These are phyloP conservation scores for Cutaneotrichosporon dermatis DNA, from an alignment of 1,284 basidiomycete genomes.

Conservation along the genomic window DNA sequence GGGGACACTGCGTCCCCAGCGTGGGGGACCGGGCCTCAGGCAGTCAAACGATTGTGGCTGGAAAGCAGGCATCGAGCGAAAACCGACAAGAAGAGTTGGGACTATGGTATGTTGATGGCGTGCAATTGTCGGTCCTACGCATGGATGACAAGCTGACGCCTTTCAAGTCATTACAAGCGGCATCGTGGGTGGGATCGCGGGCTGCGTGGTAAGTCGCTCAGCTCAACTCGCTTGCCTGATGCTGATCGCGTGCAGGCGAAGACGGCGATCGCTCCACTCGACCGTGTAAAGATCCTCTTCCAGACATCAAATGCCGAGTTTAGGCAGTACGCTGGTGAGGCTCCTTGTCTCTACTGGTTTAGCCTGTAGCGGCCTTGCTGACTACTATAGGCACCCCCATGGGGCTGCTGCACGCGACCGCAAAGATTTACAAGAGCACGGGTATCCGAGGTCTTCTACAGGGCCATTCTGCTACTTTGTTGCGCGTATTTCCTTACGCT, in stretches of 20 bases:
- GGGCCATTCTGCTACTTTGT: constrained; percentile 85
- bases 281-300: constrained; percentile 98
- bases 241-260: constrained; percentile 61
- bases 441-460: constrained; percentile 83
- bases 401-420: constrained; percentile 73
- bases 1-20: constrained; percentile 19
- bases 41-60: constrained; percentile 27
- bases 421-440: constrained; percentile 66
- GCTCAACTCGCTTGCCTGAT: background rate
- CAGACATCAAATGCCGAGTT: constrained; percentile 96
- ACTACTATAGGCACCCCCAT: constrained; percentile 35
- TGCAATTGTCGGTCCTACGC: background rate
- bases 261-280: constrained; percentile 92
- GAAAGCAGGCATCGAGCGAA: constrained; percentile 54
- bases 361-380: background rate
- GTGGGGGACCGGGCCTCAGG: constrained; percentile 6
- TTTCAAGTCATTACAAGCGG: constrained; percentile 54
- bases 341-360: background rate
- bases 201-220: constrained; percentile 71
- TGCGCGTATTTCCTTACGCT: constrained; percentile 83
- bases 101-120: constrained; percentile 54
- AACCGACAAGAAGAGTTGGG: constrained; percentile 64
- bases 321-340: constrained; percentile 78
- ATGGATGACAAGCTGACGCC: background rate
- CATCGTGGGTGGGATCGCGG: constrained; percentile 85